Evolutionary conservation across 2,329 filamentous ascomycete genomes (phyloP), one percentile per base, ranked within the genome.

Genomic region (Neocucurbitaria cava): DNA sequence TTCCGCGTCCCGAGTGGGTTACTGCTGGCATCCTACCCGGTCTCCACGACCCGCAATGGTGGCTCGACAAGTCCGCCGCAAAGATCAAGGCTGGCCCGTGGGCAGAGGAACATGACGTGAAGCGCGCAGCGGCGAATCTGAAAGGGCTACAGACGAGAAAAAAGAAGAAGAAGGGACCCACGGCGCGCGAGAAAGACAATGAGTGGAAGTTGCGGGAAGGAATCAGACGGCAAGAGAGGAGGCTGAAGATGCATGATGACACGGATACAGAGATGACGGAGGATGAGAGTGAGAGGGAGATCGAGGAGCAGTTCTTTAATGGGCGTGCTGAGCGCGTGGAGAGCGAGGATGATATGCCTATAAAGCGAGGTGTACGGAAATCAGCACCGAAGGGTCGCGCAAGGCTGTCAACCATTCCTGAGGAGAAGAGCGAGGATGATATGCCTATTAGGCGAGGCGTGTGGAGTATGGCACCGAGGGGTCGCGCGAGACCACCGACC

Each of bases 71-170:
- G 46, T 41, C 30, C 1, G 23, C 6, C 0, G 57, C 45, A 10
- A 47, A 59, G 35, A 39, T 61, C 30, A 58, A 54, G 24, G 61
- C 57, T 2, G 61, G 61, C 3, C 57, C 57, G 2, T 38, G 21
- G 15, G 61, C 54, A 6, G 46, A 53, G 2, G 44, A 45, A 18
- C n/a, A 18, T 5, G 61, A 62, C 15, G 33, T 61, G 0, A 36
- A 15, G 20, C 48, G 35, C 7, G 40, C 46, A 1, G 45, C 24
- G 0, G 46, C 28, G 8, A 21, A 35, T 9, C 3, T 55, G 3
- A 48, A 42, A 31, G 43, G 51, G 1, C 5, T 45, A 26, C 33
- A 45, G 45, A 61, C 42, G 17, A 52, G 33, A 43, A 51, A 15
- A 30, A 28, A 9, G 0, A 57, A 49, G 39, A 46, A 23, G 36